Evolutionary conservation across 2,329 filamentous ascomycete genomes (phyloP).

Genomic region (Cercospora sp.): DNA sequence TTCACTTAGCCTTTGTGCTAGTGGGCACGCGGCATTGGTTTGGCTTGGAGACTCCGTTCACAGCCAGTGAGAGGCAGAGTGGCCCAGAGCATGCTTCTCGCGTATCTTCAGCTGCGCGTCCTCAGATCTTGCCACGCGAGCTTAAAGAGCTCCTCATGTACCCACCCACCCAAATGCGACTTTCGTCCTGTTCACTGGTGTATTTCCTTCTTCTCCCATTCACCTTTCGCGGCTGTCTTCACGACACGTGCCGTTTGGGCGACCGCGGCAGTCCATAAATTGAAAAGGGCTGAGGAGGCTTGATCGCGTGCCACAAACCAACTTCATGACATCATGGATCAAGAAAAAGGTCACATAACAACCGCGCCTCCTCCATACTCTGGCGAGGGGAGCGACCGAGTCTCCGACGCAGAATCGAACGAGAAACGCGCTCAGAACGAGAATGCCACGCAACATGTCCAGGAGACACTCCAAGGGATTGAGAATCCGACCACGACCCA

Average conservation of each 20-base stretch:
- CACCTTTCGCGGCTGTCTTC: not conserved
- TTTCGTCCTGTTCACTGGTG: not conserved
- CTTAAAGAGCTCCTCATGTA: not conserved
- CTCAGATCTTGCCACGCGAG: not conserved
- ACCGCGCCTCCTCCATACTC: not conserved
- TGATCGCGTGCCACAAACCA: not conserved
- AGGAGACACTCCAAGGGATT: not conserved
- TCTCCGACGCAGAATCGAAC: constrained; percentile 1
- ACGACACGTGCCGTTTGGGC: not conserved
- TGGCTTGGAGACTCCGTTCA: not conserved
- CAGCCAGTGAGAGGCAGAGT: not conserved
- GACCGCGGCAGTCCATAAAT: not conserved
- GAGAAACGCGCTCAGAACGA: not conserved
- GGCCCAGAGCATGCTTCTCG: not conserved
- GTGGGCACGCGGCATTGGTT: not conserved
- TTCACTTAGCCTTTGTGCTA: not conserved
- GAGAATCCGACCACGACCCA: constrained; percentile 11
- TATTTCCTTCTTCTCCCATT: not conserved
- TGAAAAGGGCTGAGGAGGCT: not conserved
- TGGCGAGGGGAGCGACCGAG: not conserved
- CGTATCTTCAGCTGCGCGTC: constrained; percentile 2
- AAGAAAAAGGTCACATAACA: constrained; percentile 3
- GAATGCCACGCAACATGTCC: not conserved
- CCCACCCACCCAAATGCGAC: not conserved
- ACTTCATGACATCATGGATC: constrained; percentile 5